Conservation (phyloP, 2,329 filamentous ascomycete genomes). For the Fusarium graminum region DNA sequence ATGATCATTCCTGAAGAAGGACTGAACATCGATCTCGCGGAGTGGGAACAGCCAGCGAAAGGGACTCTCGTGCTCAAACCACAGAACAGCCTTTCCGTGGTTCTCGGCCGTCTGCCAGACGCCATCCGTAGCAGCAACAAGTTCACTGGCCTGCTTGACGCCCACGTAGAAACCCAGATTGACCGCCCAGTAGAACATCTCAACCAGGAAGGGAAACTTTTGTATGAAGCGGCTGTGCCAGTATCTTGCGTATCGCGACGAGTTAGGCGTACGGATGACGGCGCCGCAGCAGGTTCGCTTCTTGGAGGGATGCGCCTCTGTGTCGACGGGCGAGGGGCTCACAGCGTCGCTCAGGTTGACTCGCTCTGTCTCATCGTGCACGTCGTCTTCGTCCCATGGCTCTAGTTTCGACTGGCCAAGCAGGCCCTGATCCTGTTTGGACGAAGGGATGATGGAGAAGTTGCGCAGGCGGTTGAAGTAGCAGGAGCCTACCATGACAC, state of each 20-base stretch:
- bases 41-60: constrained; percentile 66
- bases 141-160: constrained; percentile 46
- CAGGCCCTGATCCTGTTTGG: constrained; percentile 41
- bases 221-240: constrained; percentile 73
- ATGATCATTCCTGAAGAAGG: constrained; percentile 68
- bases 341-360: constrained; percentile 18
- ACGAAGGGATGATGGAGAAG: constrained; percentile 42
- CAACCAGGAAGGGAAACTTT: constrained; percentile 75
- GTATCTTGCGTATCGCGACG: constrained; percentile 70
- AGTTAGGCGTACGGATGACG: constrained; percentile 67
- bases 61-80: constrained; percentile 65
- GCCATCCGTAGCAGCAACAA: constrained; percentile 55
- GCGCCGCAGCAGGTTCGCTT: constrained; percentile 64
- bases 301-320: constrained; percentile 58
- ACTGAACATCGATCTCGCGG: constrained; percentile 65
- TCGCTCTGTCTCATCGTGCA: constrained; percentile 38
- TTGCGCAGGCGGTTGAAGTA: constrained; percentile 49
- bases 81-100: constrained; percentile 67
- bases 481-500: constrained; percentile 49
- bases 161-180: constrained; percentile 71
- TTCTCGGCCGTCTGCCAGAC: constrained; percentile 69
- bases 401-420: constrained; percentile 44
- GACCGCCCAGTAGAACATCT: constrained; percentile 81
- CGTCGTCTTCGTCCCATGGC: constrained; percentile 44
- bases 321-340: constrained; percentile 16